Base-by-base conservation (phyloP, 306 rosid genomes). In the Potentilla sterilis region DNA sequence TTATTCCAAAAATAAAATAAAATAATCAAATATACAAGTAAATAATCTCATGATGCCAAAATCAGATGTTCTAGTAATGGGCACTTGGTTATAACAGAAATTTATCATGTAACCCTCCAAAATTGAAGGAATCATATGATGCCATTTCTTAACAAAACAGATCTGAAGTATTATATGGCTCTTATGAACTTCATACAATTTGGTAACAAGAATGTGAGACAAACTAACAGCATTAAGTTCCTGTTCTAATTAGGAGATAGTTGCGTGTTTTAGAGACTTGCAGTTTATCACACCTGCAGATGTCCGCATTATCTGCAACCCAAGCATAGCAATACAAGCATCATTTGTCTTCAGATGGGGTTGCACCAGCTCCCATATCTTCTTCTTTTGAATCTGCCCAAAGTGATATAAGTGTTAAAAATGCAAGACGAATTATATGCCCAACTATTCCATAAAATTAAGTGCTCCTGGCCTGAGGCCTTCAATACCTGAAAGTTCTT, bases 351-450 rank as follows among this genome's bases (percentile, higher is more conserved):
- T 89, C 4, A 92, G 88, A 82, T 92, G 90, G 75, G 91, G 96
- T 66, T 92, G 95, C 70, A 92, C 93, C 51, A 47, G 61, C 69
- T 92, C 97, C 97, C 97, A 92, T 46, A 83, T 82, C 86, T 88
- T 92, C 78, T 86, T 89, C 90, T 92, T 92, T 72, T 86, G 91
- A 81, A 91, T 76, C 97, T 91, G 88, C 86, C 64, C 7, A 64
- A 75, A 61, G 48, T 70, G 44, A 62, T 21, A 11, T 4, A 15
- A 42, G 74, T 22, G 43, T 28, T 37, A 34, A 64, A 41, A 64
- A 72, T 65, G 72, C 59, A 72, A 40, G 46, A 58, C 32, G 8
- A 55, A 55, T 68, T 43, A 72, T 22, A 73, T 0, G 46, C 40
- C 16, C 65, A 54, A 57, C 67, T 37, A 47, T 72, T 72, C 37